Base-by-base conservation (phyloP, 192 early-diverging fungal species). In the Backusella macrospora region DNA sequence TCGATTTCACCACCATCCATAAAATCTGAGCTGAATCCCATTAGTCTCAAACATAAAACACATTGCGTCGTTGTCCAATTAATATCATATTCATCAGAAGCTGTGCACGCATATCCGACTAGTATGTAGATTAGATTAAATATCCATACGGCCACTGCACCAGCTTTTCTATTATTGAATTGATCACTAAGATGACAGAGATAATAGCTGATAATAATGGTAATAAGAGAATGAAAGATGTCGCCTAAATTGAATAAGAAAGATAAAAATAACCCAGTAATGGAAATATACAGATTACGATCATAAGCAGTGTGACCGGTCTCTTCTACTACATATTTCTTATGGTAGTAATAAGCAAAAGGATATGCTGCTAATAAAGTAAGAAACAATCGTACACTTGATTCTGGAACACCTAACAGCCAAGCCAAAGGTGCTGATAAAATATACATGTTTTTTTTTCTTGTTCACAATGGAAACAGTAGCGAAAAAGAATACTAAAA, bases 31-130 rank as follows among this genome's bases (percentile, higher is more conserved):
- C 81, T 82, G 46, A 90, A 84, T 9, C 88, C 87, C 75, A 90
- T 89, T 72, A 90, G 74, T 26, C 88, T 78, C 37, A 90, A 72
- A 72, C 85, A 88, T 37, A 90, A 81, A 10, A 90, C 81, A 64
- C 86, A 90, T 69, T 90, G 89, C 9, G 87, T 81, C 79, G 87
- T 90, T 1, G 88, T 87, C 78, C 86, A 90, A 66, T 79, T 78
- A 38, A 89, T 83, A 52, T 90, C 87, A 43, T 89, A 90, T 9
- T 73, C 80, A 43, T 87, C 86, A 7, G 83, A 80, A 9, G 77
- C 73, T 3, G 71, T 76, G 46, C 68, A 82, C 42, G 80, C 78
- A 79, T 89, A 87, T 4, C 81, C 81, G 2, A 71, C 34, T 38
- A 87, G 62, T 18, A 89, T 68, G 71, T 89, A 87, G 0, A 70